A percentile compares a stretch with the other conserved stretches of the same genome.
These are phyloP conservation scores for Colletotrichum sublineola DNA, from an alignment of 2,329 filamentous ascomycete species.

Conservation along the genomic window DNA sequence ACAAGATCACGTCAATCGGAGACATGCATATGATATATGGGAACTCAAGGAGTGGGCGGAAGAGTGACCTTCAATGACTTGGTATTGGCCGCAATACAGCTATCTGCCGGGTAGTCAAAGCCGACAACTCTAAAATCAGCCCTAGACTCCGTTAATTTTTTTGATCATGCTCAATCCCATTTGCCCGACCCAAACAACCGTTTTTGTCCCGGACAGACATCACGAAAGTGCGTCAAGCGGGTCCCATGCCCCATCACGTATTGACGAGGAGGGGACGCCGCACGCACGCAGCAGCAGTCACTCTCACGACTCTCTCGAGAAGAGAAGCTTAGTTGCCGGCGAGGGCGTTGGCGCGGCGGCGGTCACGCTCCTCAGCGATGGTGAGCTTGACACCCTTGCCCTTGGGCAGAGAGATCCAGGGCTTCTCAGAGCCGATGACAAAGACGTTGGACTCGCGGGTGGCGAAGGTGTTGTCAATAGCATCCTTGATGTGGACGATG, in stretches of 20 bases:
- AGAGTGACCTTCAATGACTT: slow-evolving; percentile 44
- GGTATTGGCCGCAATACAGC: slow-evolving; percentile 43
- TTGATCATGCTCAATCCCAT: slow-evolving; percentile 43
- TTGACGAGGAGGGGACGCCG: background rate
- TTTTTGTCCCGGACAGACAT: slow-evolving; percentile 39
- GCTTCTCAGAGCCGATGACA: slow-evolving; percentile 98
- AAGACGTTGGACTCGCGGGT: slow-evolving; percentile 99
- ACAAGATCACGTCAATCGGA: background rate
- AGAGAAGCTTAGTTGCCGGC: slow-evolving; percentile 62
- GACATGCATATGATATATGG: background rate
- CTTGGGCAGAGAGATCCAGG: slow-evolving; percentile 99
- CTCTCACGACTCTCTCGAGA: slow-evolving; percentile 26
- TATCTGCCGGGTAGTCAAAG: slow-evolving; percentile 44
- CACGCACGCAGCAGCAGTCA: slow-evolving; percentile 32
- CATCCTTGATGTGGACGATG: slow-evolving; percentile 99
- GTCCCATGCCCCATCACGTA: background rate
- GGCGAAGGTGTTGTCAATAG: slow-evolving; percentile 99
- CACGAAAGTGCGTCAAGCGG: slow-evolving; percentile 25
- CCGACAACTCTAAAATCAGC: slow-evolving; percentile 44
- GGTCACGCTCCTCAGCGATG: slow-evolving; percentile 99
- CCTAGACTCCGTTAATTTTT: slow-evolving; percentile 44
- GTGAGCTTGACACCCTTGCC: slow-evolving; percentile 99
- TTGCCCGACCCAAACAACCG: slow-evolving; percentile 41
- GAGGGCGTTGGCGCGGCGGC: slow-evolving; percentile 79
- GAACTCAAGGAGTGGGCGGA: slow-evolving; percentile 38